Conservation (phyloP, 2,329 filamentous ascomycete species). For the Colletotrichum eleusines region DNA sequence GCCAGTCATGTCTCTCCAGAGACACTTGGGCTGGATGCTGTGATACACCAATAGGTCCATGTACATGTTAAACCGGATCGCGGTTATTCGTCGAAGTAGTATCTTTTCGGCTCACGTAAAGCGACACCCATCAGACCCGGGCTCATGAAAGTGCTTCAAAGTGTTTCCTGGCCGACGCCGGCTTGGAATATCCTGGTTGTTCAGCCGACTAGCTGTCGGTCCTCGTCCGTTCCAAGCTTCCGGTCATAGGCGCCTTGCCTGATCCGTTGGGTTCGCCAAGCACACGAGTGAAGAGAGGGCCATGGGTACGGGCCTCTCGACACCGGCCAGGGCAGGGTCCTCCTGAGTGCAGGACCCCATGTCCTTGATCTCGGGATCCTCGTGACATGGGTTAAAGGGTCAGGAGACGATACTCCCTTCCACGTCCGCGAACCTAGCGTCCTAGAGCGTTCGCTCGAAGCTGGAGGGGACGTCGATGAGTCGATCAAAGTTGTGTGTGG, state of each 20-base stretch:
- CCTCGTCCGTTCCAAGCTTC: too few relatives aligned
- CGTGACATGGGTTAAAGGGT: background rate
- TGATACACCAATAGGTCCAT: background rate
- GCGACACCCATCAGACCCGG: too few relatives aligned
- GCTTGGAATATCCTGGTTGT: background rate
- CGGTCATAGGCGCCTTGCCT: too few relatives aligned
- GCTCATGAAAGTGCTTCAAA: too few relatives aligned
- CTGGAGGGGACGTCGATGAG: background rate
- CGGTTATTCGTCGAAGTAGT: background rate
- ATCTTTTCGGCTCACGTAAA: background rate
- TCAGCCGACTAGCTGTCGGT: background rate
- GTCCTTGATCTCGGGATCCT: background rate
- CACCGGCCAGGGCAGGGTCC: background rate
- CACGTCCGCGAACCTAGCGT: background rate
- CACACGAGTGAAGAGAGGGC: background rate
- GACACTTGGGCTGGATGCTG: background rate
- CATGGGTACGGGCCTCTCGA: background rate
- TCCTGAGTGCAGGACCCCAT: background rate
- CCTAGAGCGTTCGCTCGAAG: background rate
- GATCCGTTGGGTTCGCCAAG: too few relatives aligned
- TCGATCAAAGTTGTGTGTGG: background rate
- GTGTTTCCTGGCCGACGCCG: too few relatives aligned
- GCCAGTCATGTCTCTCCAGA: background rate
- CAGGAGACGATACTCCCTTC: background rate
- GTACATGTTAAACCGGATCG: background rate